A percentile compares a stretch with the other conserved stretches of the same genome.
These are phyloP conservation scores for Calcarisporium arbuscula DNA, from an alignment of 2,329 filamentous ascomycete genomes.

Conservation along the genomic window DNA sequence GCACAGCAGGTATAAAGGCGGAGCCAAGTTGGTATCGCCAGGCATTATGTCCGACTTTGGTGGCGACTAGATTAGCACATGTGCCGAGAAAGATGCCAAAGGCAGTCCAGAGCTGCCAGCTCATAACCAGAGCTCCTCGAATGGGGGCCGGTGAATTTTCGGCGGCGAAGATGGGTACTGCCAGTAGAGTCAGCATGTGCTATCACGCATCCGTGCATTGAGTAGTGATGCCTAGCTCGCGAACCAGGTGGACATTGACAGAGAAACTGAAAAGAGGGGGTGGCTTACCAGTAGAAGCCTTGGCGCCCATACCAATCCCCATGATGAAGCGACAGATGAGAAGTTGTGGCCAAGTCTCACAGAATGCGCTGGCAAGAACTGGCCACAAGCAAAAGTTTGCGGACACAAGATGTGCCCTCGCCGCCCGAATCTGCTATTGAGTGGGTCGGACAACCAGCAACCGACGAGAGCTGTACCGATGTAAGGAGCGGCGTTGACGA, in stretches of 20 bases:
- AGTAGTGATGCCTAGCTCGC: no score
- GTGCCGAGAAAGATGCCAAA: slow-evolving; percentile 58
- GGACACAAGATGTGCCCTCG: slow-evolving; percentile 58
- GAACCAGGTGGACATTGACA: background rate
- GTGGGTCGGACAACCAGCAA: slow-evolving; percentile 62
- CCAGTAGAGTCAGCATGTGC: no score
- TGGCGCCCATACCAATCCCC: slow-evolving; percentile 72
- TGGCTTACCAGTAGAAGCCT: slow-evolving; percentile 51
- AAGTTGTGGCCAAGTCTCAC: slow-evolving; percentile 65
- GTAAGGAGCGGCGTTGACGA: slow-evolving; percentile 56
- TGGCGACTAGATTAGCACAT: slow-evolving; percentile 49
- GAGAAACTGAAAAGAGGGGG: background rate
- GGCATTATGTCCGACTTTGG: slow-evolving; percentile 27
- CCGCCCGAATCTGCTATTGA: slow-evolving; percentile 40
- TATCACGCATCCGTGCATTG: no score
- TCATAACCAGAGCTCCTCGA: slow-evolving; percentile 74
- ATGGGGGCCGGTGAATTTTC: slow-evolving; percentile 65
- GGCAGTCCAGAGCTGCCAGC: slow-evolving; percentile 66
- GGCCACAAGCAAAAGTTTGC: slow-evolving; percentile 66
- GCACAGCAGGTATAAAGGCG: slow-evolving; percentile 54
- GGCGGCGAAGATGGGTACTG: slow-evolving; percentile 69
- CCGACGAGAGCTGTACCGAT: slow-evolving; percentile 44
- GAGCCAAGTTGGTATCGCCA: slow-evolving; percentile 62
- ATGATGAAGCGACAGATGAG: slow-evolving; percentile 65
- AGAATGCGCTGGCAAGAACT: slow-evolving; percentile 65